phyloP scores from a whole-genome alignment of 495 filamentous ascomycete species.

The Trichocladium antarcticum region DNA sequence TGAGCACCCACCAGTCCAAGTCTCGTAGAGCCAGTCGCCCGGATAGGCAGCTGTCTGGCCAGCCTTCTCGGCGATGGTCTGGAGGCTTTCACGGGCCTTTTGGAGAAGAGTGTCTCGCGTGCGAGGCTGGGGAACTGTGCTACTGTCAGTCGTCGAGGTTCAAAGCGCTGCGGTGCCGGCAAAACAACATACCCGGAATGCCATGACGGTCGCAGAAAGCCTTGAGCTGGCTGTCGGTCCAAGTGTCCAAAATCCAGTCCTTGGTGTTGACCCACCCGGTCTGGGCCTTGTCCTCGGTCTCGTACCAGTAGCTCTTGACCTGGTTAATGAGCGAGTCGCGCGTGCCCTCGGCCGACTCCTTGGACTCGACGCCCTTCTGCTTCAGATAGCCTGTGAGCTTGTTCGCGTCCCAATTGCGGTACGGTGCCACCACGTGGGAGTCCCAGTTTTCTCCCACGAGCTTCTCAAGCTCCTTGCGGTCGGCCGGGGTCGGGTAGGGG shows the following conservation, averaged over 20 bases:
- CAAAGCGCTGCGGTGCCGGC: neutral
- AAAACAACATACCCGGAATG: conserved; percentile 43
- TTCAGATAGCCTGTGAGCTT: conserved; percentile 55
- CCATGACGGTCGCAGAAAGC: conserved; percentile 80
- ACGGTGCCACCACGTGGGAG: conserved; percentile 50
- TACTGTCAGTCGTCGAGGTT: neutral
- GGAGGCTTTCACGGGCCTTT: conserved; percentile 69
- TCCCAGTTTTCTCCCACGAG: conserved; percentile 87
- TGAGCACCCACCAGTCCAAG: conserved; percentile 58
- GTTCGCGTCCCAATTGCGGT: conserved; percentile 57
- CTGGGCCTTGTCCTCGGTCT: conserved; percentile 61
- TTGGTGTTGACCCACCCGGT: conserved; percentile 59
- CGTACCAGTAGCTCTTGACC: conserved; percentile 62
- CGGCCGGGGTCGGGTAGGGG: conserved; percentile 72
- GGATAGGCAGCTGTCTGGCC: conserved; percentile 76
- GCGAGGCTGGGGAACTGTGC: conserved; percentile 59
- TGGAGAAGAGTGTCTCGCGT: conserved; percentile 73
- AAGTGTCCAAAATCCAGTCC: conserved; percentile 93
- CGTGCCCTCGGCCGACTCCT: conserved; percentile 49
- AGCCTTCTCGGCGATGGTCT: conserved; percentile 67
- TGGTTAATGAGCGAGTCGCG: conserved; percentile 55
- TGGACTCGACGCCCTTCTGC: conserved; percentile 54
- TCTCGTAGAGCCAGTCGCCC: conserved; percentile 88
- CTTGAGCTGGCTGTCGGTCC: conserved; percentile 62
- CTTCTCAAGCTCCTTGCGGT: conserved; percentile 74